phyloP scores from a whole-genome alignment of 1,139 yeast species.

The Kurtzmaniella quercitrusa region DNA sequence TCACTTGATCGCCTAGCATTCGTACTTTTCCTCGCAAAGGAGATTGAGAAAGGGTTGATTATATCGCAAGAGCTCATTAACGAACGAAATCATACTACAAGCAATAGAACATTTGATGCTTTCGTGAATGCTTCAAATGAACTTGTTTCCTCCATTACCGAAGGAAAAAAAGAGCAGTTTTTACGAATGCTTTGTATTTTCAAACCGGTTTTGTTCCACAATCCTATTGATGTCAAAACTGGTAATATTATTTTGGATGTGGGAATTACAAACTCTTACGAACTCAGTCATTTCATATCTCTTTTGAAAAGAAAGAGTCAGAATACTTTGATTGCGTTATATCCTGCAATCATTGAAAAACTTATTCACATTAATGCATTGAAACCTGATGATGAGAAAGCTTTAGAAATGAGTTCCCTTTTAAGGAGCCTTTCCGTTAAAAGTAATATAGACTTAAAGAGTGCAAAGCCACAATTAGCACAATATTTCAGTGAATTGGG shows the following conservation, averaged over 20 bases:
- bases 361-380: background rate
- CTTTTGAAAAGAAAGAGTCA: slow-evolving; percentile 15
- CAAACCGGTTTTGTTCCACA: slow-evolving; percentile 30
- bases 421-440: slow-evolving; percentile 13
- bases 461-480: background rate
- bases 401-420: slow-evolving; percentile 18
- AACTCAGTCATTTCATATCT: slow-evolving; percentile 29
- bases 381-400: slow-evolving; percentile 9
- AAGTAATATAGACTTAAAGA: slow-evolving; percentile 4
- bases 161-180: background rate
- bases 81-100: slow-evolving; percentile 21
- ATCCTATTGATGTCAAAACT: slow-evolving; percentile 15
- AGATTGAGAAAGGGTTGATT: slow-evolving; percentile 16
- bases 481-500: background rate
- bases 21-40: slow-evolving; percentile 18
- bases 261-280: slow-evolving; percentile 21
- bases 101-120: slow-evolving; percentile 20
- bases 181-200: slow-evolving; percentile 22
- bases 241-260: slow-evolving; percentile 21
- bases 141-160: background rate
- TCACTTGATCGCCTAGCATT: slow-evolving; percentile 25
- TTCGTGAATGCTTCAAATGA: slow-evolving; percentile 6
- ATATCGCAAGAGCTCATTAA: slow-evolving; percentile 19
- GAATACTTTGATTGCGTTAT: slow-evolving; percentile 7
- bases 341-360: background rate